Percentiles rank a stretch among this genome's conserved stretches.
Conservation (phyloP, 2,329 filamentous ascomycete species). For the Orbilia quercus region DNA sequence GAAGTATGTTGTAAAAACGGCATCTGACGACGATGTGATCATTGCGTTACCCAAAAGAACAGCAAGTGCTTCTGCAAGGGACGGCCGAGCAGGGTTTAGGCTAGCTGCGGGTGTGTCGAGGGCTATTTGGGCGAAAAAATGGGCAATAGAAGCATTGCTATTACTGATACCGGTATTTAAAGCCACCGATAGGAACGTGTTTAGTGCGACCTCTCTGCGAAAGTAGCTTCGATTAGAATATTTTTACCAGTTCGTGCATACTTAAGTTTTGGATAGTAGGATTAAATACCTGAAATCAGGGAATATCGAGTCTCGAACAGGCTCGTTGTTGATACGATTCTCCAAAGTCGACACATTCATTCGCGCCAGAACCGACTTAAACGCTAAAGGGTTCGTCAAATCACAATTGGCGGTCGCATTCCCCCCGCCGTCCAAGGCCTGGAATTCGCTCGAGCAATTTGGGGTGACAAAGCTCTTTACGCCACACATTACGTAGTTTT, state of each 20-base stretch:
- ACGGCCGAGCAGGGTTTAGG: constrained; percentile 70
- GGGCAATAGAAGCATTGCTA: constrained; percentile 70
- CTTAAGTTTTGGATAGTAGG: too few relatives aligned
- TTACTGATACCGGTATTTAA: constrained; percentile 70
- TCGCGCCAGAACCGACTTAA: constrained; percentile 31
- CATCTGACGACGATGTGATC: constrained; percentile 70
- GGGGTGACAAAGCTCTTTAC: constrained; percentile 73
- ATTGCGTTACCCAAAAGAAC: constrained; percentile 76
- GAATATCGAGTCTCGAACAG: constrained; percentile 65
- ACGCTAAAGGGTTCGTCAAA: constrained; percentile 54
- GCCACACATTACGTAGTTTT: constrained; percentile 70
- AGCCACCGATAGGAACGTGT: constrained; percentile 64
- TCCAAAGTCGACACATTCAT: constrained; percentile 28
- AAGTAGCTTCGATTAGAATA: neutral
- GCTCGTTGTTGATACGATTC: neutral
- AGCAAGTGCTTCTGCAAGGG: constrained; percentile 77
- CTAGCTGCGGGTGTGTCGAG: constrained; percentile 61
- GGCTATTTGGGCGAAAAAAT: constrained; percentile 70
- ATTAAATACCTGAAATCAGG: constrained; percentile 28
- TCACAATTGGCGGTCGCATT: constrained; percentile 46
- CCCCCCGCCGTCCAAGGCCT: constrained; percentile 44
- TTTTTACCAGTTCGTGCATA: neutral
- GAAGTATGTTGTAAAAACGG: constrained; percentile 73
- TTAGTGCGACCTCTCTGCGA: constrained; percentile 15
- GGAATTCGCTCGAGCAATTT: constrained; percentile 68